Evolutionary conservation across 2,329 filamentous ascomycete species (phyloP), one percentile per base, ranked within the genome.

Genomic region (Periglandula ipomoeae): DNA sequence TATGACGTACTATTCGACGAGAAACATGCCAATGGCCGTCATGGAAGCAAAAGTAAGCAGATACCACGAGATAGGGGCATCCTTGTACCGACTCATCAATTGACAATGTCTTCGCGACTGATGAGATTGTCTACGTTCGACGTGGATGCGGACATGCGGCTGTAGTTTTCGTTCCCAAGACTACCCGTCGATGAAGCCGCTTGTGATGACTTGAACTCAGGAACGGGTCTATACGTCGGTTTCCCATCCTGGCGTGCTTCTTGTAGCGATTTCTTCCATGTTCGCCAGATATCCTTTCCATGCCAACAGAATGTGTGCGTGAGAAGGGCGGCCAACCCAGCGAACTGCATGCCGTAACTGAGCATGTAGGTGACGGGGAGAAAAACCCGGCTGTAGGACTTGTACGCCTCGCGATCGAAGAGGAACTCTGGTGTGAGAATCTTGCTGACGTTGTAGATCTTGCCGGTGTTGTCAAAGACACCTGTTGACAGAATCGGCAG

Each of bases 261-360:
- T 39, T 76, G 73, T 54, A 87, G 70, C 0, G 85, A 86, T 53
- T 76, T 75, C 56, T 77, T 82, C 76, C 86, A 89, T 56, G 90
- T 87, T 37, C 72, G 79, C 80, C 79, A 84, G 19, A 94, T 91
- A 60, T 93, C 88, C 55, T 77, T 79, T 13, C 89, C 88, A 58
- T 94, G 87, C 87, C 88, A 93, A 60, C 88, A 87, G 20, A 78
- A 71, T 0, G 88, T 94, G 61, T 94, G 88, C 1, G 87, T 88
- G 17, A 95, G 69, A 11, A 94, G 71, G 1, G 87, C 85, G 22
- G 87, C 84, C 19, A 95, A 71, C 1, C 85, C 86, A 11, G 89
- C 89, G 62, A 95, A 94, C 59, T 93, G 88, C 22, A 94, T 77
- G 3, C 84, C 88, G 56, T 94, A 95, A 60, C 87, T 90, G 37